Percentiles rank a stretch among this genome's conserved stretches.
Conservation (phyloP, 345 rosid species). For the Ceriops zippeliana region DNA sequence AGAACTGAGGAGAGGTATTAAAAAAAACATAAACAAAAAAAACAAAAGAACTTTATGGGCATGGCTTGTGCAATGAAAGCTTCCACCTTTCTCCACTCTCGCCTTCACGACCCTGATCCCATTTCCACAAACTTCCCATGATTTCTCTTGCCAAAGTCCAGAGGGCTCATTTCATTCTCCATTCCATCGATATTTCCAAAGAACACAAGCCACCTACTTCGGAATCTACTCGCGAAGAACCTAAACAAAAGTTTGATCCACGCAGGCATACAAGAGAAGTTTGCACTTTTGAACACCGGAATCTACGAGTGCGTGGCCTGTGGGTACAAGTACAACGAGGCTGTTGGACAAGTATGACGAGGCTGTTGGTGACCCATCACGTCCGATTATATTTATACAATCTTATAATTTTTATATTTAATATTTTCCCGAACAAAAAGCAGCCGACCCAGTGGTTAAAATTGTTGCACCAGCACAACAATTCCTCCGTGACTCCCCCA, state of each 20-base stretch:
- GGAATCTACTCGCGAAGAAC: slow-evolving; percentile 3
- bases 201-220: slow-evolving; percentile 52
- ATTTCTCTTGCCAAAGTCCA: slow-evolving; percentile 21
- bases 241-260: slow-evolving; percentile 25
- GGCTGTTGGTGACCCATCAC: slow-evolving; percentile 76
- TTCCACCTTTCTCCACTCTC: slow-evolving; percentile 40
- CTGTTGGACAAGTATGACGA: slow-evolving; percentile 88
- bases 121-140: slow-evolving; percentile 27
- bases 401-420: too few species aligned
- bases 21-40: background rate
- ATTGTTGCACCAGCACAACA: too few species aligned
- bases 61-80: slow-evolving; percentile 71
- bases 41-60: too few species aligned
- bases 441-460: too few species aligned
- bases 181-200: slow-evolving; percentile 64
- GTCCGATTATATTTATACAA: slow-evolving; percentile 40
- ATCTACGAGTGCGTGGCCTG: slow-evolving; percentile 92
- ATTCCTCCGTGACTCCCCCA: too few species aligned
- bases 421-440: too few species aligned
- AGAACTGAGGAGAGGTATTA: background rate
- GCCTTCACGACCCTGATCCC: slow-evolving; percentile 18
- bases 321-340: slow-evolving; percentile 85
- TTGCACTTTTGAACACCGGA: slow-evolving; percentile 92
- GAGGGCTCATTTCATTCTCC: slow-evolving; percentile 24
- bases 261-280: slow-evolving; percentile 76